These are phyloP conservation scores for Jatropha multifida DNA, from an alignment of 441 rosid genomes.

Conservation along the genomic window DNA sequence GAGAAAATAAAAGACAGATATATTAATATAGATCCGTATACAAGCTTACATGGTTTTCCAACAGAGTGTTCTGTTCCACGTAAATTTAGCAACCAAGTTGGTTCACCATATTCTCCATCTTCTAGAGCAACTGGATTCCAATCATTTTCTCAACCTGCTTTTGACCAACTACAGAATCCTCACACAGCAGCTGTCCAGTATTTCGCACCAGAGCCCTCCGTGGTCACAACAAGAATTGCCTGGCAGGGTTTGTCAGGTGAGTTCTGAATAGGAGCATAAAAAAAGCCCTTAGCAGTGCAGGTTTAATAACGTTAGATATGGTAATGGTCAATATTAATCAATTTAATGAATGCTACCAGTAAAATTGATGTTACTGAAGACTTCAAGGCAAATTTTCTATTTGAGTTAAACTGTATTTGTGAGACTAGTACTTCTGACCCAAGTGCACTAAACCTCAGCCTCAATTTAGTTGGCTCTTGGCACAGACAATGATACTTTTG, in stretches of 20 bases:
- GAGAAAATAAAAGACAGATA: background rate
- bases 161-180: conserved; percentile 13
- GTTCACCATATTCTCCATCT: conserved; percentile 14
- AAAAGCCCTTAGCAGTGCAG: no score
- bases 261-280: background rate
- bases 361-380: background rate
- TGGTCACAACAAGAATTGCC: background rate
- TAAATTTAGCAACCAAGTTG: background rate
- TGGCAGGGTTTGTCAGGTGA: conserved; percentile 23
- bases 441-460: background rate
- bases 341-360: background rate
- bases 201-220: conserved; percentile 14
- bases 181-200: conserved; percentile 7
- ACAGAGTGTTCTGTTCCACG: background rate
- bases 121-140: conserved; percentile 8
- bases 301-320: background rate
- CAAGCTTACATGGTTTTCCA: conserved; percentile 8
- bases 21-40: conserved; percentile 5
- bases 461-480: background rate
- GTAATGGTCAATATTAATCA: background rate
- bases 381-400: background rate
- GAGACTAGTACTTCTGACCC: background rate
- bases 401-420: background rate
- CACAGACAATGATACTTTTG: background rate
- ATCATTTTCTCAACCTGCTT: conserved; percentile 25